phyloP scores from a whole-genome alignment of 805 yeast species.

The Lachancea sp. region DNA sequence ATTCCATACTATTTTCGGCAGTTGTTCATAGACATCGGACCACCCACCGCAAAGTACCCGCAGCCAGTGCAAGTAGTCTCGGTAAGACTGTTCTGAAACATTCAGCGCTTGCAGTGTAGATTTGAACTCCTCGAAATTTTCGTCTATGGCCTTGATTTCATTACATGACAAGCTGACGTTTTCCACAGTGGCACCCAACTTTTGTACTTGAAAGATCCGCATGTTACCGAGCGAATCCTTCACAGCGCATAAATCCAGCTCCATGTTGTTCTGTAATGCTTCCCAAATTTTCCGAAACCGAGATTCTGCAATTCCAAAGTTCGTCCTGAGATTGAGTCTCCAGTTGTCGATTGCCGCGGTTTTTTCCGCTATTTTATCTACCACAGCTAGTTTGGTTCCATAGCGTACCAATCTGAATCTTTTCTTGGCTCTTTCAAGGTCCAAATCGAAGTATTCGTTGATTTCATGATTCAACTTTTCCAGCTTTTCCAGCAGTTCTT shows the following conservation, averaged over 20 bases:
- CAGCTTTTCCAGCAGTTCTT: slow-evolving; percentile 2
- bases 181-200: slow-evolving; percentile 3
- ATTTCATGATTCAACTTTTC: slow-evolving; percentile 2
- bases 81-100: slow-evolving; percentile 1
- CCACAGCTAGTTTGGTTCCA: slow-evolving; percentile 1
- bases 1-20: slow-evolving; percentile 6
- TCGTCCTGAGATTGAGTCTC: neutral
- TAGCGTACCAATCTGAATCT: neutral
- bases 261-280: slow-evolving; percentile 5
- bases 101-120: neutral
- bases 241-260: slow-evolving; percentile 8
- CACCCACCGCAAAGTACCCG: neutral
- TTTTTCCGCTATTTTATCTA: slow-evolving; percentile 2
- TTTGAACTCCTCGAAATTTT: neutral
- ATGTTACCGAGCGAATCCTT: slow-evolving; percentile 4
- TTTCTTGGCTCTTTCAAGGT: slow-evolving; percentile 1
- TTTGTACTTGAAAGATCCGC: slow-evolving; percentile 8
- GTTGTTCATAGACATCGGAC: slow-evolving; percentile 3
- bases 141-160: neutral
- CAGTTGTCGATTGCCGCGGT: neutral
- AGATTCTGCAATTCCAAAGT: neutral
- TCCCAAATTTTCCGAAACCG: slow-evolving; percentile 5
- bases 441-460: slow-evolving; percentile 5
- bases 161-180: slow-evolving; percentile 5
- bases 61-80: slow-evolving; percentile 5